Evolutionary conservation across 495 filamentous ascomycete species (phyloP).

Genomic region (Amphirosellinia nigrospora): DNA sequence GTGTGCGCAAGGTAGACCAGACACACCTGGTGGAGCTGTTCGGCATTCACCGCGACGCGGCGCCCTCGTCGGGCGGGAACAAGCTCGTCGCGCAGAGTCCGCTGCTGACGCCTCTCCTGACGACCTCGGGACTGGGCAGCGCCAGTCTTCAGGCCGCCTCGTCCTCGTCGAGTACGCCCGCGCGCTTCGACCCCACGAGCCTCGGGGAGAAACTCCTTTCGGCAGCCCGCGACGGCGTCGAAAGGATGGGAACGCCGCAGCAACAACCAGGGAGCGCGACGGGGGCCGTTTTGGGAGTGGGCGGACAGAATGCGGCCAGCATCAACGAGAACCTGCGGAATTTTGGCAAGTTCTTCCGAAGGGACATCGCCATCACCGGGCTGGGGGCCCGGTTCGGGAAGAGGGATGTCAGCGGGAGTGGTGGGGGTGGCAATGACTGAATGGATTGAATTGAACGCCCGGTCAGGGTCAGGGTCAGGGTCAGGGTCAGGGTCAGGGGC

Average conservation of each 20-base stretch:
- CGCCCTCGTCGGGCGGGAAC: slow-evolving; percentile 60
- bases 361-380: slow-evolving; percentile 84
- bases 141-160: slow-evolving; percentile 43
- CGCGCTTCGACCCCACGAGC: slow-evolving; percentile 78
- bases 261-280: slow-evolving; percentile 45
- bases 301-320: slow-evolving; percentile 55
- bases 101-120: slow-evolving; percentile 65
- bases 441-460: too few relatives aligned
- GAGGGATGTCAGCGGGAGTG: slow-evolving; percentile 43
- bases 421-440: not conserved
- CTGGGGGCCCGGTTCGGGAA: slow-evolving; percentile 76
- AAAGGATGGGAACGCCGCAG: slow-evolving; percentile 79
- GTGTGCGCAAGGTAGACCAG: slow-evolving; percentile 83
- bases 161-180: slow-evolving; percentile 53
- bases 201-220: slow-evolving; percentile 78
- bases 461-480: too few relatives aligned
- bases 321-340: slow-evolving; percentile 92
- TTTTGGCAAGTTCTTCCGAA: slow-evolving; percentile 93
- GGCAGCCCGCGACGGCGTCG: slow-evolving; percentile 89
- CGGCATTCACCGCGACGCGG: slow-evolving; percentile 72
- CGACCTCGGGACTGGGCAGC: slow-evolving; percentile 40
- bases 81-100: slow-evolving; percentile 64
- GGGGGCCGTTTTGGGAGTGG: not conserved
- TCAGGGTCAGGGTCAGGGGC: too few relatives aligned
- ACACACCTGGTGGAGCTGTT: slow-evolving; percentile 85